Evolutionary conservation across 345 rosid species (phyloP), one percentile per base, ranked within the genome.

Genomic region (Camelina laxa): DNA sequence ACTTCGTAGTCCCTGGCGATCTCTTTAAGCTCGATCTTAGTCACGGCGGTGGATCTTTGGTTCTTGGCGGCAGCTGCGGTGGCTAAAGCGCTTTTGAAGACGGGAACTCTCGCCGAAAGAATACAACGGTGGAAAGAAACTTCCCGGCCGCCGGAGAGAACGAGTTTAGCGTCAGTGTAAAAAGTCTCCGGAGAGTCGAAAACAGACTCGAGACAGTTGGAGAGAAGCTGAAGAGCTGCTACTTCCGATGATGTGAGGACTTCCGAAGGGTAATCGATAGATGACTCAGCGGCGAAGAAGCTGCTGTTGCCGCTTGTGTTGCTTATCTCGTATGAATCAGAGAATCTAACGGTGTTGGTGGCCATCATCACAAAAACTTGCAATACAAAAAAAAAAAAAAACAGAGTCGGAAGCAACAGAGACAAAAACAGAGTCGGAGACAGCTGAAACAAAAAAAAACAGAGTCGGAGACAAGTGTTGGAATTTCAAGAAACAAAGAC

Each of bases 61-160:
- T 84, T 80, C 60, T 82, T 81, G 48, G 41, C 17, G 53, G 78
- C 41, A 38, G 41, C 41, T 38, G 41, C 42, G 14, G 42, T 7
- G 36, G 83, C 82, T 21, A 92, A 84, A 11, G 80, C 81, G 65
- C n/a, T 67, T 75, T 80, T 88, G 75, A 90, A 90, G 41, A 88
- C 78, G 16, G 84, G 80, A 20, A 84, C 84, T 66, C 97, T 84
- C 27, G 85, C 86, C 1, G 93, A 82, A 8, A 93, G 80, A 81
- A 93, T 80, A 85, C 96, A 93, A 60, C 93, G 89, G 82, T 93
- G 98, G 53, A 91, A 87, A 7, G 86, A 51, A 41, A 93, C 69
- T 55, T 87, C 92, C 0, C 64, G 77, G 49, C 90, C 91, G 20
- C 66, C 67, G 22, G 86, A 17, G 67, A 85, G 81, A 65, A 65